These are phyloP conservation scores for Alternaria conjuncta DNA, from an alignment of 2,329 filamentous ascomycete species.

Conservation along the genomic window DNA sequence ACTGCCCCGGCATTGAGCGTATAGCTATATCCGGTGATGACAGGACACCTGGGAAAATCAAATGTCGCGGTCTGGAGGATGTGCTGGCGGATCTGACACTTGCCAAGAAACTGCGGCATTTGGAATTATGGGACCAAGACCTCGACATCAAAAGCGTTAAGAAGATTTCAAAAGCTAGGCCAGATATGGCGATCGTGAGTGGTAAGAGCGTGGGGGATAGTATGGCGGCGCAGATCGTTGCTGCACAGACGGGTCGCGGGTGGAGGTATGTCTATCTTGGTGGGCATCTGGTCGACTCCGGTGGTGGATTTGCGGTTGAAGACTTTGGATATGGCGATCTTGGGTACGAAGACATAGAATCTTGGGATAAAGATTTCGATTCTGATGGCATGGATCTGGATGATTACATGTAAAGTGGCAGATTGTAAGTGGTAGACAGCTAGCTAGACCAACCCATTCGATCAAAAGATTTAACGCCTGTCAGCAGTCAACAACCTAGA, in stretches of 20 bases:
- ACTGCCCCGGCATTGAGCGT: neutral
- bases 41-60: neutral
- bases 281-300: neutral
- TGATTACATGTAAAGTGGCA: neutral
- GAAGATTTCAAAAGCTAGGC: neutral
- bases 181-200: neutral
- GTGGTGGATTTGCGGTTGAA: no score
- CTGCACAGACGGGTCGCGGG: accelerated
- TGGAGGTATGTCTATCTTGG: neutral
- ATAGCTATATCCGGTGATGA: neutral
- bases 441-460: neutral
- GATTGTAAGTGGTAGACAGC: neutral
- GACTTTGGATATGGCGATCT: no score
- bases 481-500: neutral
- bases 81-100: neutral
- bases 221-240: neutral
- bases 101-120: neutral
- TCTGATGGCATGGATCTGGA: no score
- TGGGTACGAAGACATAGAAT: no score
- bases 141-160: neutral
- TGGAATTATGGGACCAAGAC: neutral
- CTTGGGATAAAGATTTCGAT: no score
- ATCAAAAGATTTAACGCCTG: accelerated
- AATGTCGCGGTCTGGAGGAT: neutral
- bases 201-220: neutral